Evolutionary conservation across 805 yeast genomes (phyloP), one percentile per base, ranked within the genome.

Genomic region (Wickerhamomyces ciferrii): DNA sequence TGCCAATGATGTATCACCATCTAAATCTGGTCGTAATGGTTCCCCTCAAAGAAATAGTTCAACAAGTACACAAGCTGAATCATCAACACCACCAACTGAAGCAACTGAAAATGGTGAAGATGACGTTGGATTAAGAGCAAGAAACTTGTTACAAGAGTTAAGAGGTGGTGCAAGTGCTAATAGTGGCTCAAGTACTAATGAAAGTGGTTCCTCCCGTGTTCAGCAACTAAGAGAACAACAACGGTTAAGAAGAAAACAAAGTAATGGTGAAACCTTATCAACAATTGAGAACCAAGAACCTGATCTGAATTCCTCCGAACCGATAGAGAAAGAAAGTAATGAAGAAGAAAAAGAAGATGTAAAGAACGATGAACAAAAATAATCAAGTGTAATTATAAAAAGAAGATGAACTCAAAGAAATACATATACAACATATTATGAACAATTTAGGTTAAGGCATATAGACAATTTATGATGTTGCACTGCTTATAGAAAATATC

Each of bases 101-200:
- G 20, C 7, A n/a, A 40, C 34, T n/a, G 27, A 48, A 43, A 15
- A 23, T 44, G 20, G 29, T 29, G 18, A 61, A 5, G 70, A 59
- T 20, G 82, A 77, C 48, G 73, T 79, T 17, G 79, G 79, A 1
- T 67, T 69, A 2, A 71, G 90, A 50, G 94, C 92, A 0, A 72
- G 85, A 60, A 75, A 70, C 43, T 70, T 85, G 48, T 67, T 85
- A 18, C 76, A 74, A 55, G 90, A 83, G 54, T 65, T 85, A 20
- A 69, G 91, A 56, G 71, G 72, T 8, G 60, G 64, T 23, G 48
- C 52, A n/a, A n/a, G n/a, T 1, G 50, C 53, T 13, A 27, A 27
- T 0, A 42, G 49, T 9, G 41, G 23, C 24, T 35, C 51, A 6
- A 58, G 65, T 6, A 52, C 53, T 6, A 53, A 49, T 35, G 65